Conservation (phyloP, 306 rosid species). For the Malus fusca region DNA sequence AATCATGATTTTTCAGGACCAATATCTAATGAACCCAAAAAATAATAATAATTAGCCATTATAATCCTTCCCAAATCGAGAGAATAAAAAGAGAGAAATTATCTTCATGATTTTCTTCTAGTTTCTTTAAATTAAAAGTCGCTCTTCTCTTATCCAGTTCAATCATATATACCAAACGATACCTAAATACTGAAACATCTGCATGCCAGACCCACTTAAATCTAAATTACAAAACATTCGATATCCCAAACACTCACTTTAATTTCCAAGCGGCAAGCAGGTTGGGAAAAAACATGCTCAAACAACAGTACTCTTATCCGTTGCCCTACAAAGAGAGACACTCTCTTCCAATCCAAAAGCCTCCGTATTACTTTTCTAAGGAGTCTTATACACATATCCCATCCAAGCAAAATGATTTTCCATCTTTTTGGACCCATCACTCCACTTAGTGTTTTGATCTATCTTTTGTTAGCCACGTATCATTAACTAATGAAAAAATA, state of each 20-base stretch:
- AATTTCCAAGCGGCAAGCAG: not conserved
- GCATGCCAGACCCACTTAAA: not conserved
- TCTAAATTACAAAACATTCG: conserved; percentile 15
- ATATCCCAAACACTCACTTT: not conserved
- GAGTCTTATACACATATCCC: not conserved
- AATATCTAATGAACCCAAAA: too few relatives aligned
- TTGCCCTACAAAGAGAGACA: conserved; percentile 5
- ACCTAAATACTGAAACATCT: not conserved
- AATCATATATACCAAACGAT: too few relatives aligned
- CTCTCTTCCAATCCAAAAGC: not conserved
- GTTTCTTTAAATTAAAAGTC: too few relatives aligned
- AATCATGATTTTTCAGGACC: too few relatives aligned
- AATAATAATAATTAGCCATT: too few relatives aligned
- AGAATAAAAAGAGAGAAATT: too few relatives aligned
- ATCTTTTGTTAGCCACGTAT: not conserved
- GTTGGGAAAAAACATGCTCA: conserved; percentile 9
- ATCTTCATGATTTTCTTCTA: too few relatives aligned
- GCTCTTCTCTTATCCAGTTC: too few relatives aligned
- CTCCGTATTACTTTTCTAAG: not conserved
- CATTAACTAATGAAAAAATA: too few relatives aligned
- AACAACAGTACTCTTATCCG: not conserved
- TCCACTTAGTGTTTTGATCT: not conserved
- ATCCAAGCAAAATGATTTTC: not conserved
- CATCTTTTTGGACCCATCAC: not conserved
- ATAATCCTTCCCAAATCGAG: not conserved